Percentiles rank a stretch among this genome's conserved stretches.
Conservation (phyloP, 305 asterid species). For the Coffea humblotiana region DNA sequence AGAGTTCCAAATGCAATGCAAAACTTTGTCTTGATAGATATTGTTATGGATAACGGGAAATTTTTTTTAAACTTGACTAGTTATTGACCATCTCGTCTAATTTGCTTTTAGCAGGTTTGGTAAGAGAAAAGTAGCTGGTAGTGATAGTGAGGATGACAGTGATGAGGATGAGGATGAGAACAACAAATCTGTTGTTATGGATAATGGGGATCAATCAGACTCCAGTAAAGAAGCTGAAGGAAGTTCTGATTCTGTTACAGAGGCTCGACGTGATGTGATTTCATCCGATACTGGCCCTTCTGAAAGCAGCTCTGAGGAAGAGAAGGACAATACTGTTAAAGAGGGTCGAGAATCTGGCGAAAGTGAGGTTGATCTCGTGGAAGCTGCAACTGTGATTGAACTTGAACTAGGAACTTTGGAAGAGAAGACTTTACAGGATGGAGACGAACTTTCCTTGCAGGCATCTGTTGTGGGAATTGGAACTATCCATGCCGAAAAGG, state of each 20-base stretch:
- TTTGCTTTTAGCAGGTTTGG: constrained; percentile 61
- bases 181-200: constrained; percentile 58
- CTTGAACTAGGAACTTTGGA: constrained; percentile 24
- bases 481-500: constrained; percentile 21
- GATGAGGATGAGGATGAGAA: constrained; percentile 41
- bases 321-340: constrained; percentile 33
- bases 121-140: constrained; percentile 66
- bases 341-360: constrained; percentile 26
- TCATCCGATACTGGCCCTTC: constrained; percentile 26
- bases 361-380: constrained; percentile 17
- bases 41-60: too few species aligned
- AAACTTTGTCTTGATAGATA: background rate
- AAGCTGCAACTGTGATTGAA: constrained; percentile 14
- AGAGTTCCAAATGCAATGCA: background rate
- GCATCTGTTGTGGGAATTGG: constrained; percentile 16
- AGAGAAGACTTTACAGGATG: constrained; percentile 27
- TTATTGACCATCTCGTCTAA: background rate
- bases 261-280: constrained; percentile 29
- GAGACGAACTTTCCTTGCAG: constrained; percentile 14
- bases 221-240: constrained; percentile 62
- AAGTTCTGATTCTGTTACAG: constrained; percentile 49
- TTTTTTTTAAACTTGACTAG: background rate
- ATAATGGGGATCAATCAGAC: constrained; percentile 51
- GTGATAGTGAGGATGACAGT: constrained; percentile 65
- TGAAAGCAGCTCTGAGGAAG: constrained; percentile 50